Percentiles rank a stretch among this genome's conserved stretches.
Evolutionary conservation across 345 rosid species (phyloP).

Genomic region (Orychophragmus violaceus): DNA sequence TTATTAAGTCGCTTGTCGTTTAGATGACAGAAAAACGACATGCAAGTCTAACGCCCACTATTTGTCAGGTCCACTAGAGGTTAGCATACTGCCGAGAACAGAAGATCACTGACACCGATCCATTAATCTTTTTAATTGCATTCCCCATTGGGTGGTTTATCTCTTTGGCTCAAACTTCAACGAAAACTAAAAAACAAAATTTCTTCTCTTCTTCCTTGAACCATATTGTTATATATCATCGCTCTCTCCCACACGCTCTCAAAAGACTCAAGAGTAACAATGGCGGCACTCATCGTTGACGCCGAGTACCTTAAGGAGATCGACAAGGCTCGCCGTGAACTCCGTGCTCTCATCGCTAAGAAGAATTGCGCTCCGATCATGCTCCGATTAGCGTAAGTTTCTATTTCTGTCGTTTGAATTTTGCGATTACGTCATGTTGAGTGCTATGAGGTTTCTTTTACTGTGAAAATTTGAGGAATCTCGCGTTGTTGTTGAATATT

Average conservation of each 20-base stretch:
- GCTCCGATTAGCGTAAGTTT: conserved; percentile 80
- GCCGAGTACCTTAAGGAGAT: conserved; percentile 70
- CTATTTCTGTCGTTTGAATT: not conserved
- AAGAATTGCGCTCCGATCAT: conserved; percentile 89
- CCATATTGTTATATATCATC: not conserved
- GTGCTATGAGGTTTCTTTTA: not conserved
- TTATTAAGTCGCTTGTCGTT: not conserved
- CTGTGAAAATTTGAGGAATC: not conserved
- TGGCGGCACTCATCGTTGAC: conserved; percentile 65
- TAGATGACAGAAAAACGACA: not conserved
- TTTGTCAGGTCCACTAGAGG: not conserved
- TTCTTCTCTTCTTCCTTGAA: not conserved
- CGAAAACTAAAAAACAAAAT: not conserved
- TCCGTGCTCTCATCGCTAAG: conserved; percentile 67
- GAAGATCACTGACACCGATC: conserved; percentile 15
- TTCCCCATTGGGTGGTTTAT: conserved; percentile 18
- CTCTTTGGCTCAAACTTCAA: conserved; percentile 23
- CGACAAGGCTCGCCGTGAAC: conserved; percentile 78
- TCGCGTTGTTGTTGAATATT: not conserved
- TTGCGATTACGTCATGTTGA: not conserved
- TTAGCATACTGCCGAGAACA: not conserved
- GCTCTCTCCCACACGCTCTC: not conserved
- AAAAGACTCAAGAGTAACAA: conserved; percentile 5
- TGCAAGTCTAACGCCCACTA: not conserved
- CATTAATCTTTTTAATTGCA: conserved; percentile 5